phyloP scores from a whole-genome alignment of 1,139 yeast species.

The Yamadazyma taylorii region DNA sequence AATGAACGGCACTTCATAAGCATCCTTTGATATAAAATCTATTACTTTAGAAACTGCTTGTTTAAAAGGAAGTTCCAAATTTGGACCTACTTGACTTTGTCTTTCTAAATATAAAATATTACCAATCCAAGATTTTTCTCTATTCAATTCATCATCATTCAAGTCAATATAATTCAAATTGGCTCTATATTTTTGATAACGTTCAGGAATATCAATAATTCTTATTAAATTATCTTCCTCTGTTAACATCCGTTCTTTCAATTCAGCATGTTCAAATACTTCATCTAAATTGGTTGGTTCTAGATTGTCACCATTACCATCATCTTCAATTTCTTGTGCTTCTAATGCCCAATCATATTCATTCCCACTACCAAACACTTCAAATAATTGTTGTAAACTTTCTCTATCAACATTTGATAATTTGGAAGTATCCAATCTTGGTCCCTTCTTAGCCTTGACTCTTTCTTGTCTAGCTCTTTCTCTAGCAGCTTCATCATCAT shows the following conservation, averaged over 20 bases:
- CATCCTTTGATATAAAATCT: constrained; percentile 74
- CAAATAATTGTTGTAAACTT: constrained; percentile 87
- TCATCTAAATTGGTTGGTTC: constrained; percentile 73
- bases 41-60: constrained; percentile 75
- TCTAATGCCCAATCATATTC: constrained; percentile 98
- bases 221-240: constrained; percentile 90
- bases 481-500: constrained; percentile 66
- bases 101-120: constrained; percentile 57
- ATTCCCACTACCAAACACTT: constrained; percentile 95
- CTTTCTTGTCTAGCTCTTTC: constrained; percentile 38
- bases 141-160: constrained; percentile 62
- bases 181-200: constrained; percentile 77
- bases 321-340: constrained; percentile 74
- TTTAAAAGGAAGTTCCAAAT: constrained; percentile 59
- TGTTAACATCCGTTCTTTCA: constrained; percentile 86
- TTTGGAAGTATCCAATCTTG: constrained; percentile 54
- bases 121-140: constrained; percentile 80
- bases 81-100: constrained; percentile 30
- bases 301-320: constrained; percentile 52
- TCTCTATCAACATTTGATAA: constrained; percentile 86
- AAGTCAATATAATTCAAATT: constrained; percentile 65
- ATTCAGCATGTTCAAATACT: constrained; percentile 92
- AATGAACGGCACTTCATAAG: constrained; percentile 92
- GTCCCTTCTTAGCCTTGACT: constrained; percentile 40
- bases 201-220: constrained; percentile 86